A percentile compares a stretch with the other conserved stretches of the same genome.
These are phyloP conservation scores for Phytophthora agathidicida DNA, from an alignment of 352 stramenopile genomes.

Conservation along the genomic window DNA sequence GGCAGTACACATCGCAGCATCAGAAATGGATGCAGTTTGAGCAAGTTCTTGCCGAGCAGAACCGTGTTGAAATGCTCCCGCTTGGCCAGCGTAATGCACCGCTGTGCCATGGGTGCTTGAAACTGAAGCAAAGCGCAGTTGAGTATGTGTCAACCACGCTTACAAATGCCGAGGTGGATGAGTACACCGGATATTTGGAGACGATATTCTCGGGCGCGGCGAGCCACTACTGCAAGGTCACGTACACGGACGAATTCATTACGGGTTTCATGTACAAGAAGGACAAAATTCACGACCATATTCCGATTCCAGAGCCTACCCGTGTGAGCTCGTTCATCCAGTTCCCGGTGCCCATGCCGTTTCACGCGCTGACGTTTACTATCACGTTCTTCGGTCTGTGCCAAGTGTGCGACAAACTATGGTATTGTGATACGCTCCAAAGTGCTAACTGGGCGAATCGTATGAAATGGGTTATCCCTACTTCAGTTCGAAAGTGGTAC, in stretches of 20 bases:
- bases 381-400: slow-evolving; percentile 86
- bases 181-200: slow-evolving; percentile 80
- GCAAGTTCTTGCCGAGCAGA: slow-evolving; percentile 75
- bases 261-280: slow-evolving; percentile 92
- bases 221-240: slow-evolving; percentile 86
- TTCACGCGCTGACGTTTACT: slow-evolving; percentile 88
- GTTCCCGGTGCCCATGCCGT: slow-evolving; percentile 89
- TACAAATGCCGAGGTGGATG: slow-evolving; percentile 56
- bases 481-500: slow-evolving; percentile 88
- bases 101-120: slow-evolving; percentile 81
- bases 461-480: slow-evolving; percentile 92
- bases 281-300: slow-evolving; percentile 91
- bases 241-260: slow-evolving; percentile 85
- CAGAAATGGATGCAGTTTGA: slow-evolving; percentile 82
- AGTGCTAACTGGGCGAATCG: slow-evolving; percentile 84
- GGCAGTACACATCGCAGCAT: slow-evolving; percentile 73
- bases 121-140: slow-evolving; percentile 77
- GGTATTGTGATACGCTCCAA: slow-evolving; percentile 88
- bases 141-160: slow-evolving; percentile 81
- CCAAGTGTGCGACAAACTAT: slow-evolving; percentile 88
- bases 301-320: slow-evolving; percentile 85
- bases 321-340: slow-evolving; percentile 89
- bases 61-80: slow-evolving; percentile 81
- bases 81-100: slow-evolving; percentile 83
- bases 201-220: slow-evolving; percentile 84